Percentiles rank a stretch among this genome's conserved stretches.
Evolutionary conservation across 2,329 filamentous ascomycete species (phyloP).

Genomic region (Xylogone sp.): DNA sequence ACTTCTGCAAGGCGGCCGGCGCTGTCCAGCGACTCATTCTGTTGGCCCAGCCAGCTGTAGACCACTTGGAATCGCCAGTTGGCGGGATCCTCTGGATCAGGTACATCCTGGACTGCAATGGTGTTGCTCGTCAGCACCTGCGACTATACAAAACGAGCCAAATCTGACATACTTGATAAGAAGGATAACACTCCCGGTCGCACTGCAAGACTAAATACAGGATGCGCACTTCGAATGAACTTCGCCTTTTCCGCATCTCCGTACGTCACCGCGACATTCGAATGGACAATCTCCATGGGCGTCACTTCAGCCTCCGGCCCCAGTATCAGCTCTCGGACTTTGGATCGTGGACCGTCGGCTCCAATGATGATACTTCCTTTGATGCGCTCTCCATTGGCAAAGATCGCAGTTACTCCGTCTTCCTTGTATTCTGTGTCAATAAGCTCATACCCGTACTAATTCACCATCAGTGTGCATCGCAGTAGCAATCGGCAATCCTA

Average conservation of each 20-base stretch:
- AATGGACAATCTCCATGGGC: slow-evolving; percentile 10
- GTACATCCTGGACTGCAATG: slow-evolving; percentile 1
- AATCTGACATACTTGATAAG: not conserved
- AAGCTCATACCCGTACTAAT: slow-evolving; percentile 15
- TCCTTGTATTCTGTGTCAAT: slow-evolving; percentile 4
- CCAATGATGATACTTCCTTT: slow-evolving; percentile 6
- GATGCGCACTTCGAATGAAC: slow-evolving; percentile 7
- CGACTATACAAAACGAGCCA: not conserved
- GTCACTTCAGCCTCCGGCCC: slow-evolving; percentile 6
- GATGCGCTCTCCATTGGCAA: slow-evolving; percentile 4
- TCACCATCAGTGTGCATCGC: slow-evolving; percentile 6
- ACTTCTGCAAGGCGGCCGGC: not conserved
- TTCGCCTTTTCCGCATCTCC: slow-evolving; percentile 7
- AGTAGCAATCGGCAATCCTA: not conserved
- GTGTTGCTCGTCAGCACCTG: not conserved
- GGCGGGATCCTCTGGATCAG: slow-evolving; percentile 1
- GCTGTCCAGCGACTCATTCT: not conserved
- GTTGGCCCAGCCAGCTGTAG: slow-evolving; percentile 1
- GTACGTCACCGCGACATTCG: slow-evolving; percentile 8
- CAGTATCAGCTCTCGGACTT: slow-evolving; percentile 4
- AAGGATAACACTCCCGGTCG: not conserved
- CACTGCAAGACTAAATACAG: slow-evolving; percentile 8
- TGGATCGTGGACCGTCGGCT: slow-evolving; percentile 10
- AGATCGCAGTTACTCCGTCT: slow-evolving; percentile 8
- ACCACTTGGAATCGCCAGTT: slow-evolving; percentile 3